Evolutionary conservation across 805 yeast species (phyloP), one percentile per base, ranked within the genome.

Genomic region (Saccharomycopsis synnaedendra): DNA sequence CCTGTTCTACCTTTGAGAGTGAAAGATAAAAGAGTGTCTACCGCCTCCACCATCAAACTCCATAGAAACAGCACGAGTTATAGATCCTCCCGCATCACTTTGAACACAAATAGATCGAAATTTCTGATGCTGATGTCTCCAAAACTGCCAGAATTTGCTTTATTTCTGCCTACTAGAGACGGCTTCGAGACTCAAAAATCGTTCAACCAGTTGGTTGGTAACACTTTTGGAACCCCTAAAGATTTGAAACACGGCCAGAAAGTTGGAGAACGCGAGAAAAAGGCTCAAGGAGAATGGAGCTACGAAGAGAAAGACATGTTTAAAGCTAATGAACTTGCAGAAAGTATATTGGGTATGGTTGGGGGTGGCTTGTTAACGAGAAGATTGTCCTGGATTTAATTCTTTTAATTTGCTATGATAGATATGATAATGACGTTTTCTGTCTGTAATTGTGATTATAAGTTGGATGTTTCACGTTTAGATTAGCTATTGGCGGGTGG

Each of bases 21-120:
- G 5, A 43, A 41, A 27, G 41, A 11, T 7, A 34, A 41, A 31
- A 41, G 52, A 42, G 9, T 43, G 8, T 48, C 52, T 3, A 40
- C 50, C 9, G 50, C 54, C n/a, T 48, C 52, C 27, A 51, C 54
- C 27, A 43, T 51, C 32, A 51, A 54, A 32, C 49, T 39, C 28
- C 43, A 41, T 4, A 11, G 34, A 8, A 37, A 42, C 5, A 31
- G 38, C 8, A 32, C 37, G 6, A 43, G 32, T n/a, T 48, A 40
- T 39, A 36, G 53, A 44, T 45, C 51, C 7, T 47, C 50, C 9
- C 43, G 52, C 37, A 46, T 52, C 19, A 50, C 45, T 5, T 42
- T 52, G n/a, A 46, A 45, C 37, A 33, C 33, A 9, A 43, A 48
- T 30, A 33, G 41, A 27, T 37, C 42, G 9, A 37, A 36, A 39